phyloP scores from a whole-genome alignment of 1,139 yeast species.

The Yamadazyma triangularis region DNA sequence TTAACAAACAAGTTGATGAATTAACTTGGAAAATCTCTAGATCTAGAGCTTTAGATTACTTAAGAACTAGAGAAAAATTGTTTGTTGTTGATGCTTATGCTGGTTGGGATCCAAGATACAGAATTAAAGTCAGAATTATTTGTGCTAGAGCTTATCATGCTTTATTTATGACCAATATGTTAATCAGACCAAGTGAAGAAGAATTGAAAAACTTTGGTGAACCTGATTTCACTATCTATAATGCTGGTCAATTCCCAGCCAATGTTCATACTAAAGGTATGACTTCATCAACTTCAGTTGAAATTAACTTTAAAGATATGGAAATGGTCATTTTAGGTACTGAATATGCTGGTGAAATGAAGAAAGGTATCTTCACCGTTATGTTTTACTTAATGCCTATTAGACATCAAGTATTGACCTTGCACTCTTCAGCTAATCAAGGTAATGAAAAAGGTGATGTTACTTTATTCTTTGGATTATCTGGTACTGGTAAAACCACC shows the following conservation, averaged over 20 bases:
- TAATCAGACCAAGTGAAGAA: slow-evolving; percentile 90
- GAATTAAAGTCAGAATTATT: slow-evolving; percentile 93
- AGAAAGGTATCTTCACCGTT: slow-evolving; percentile 97
- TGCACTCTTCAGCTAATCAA: slow-evolving; percentile 95
- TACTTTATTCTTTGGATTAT: slow-evolving; percentile 91
- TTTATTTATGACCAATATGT: slow-evolving; percentile 95
- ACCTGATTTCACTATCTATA: slow-evolving; percentile 98
- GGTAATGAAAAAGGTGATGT: slow-evolving; percentile 75
- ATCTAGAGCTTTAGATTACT: slow-evolving; percentile 94
- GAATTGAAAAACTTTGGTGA: slow-evolving; percentile 89
- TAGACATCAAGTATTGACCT: slow-evolving; percentile 83
- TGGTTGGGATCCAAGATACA: slow-evolving; percentile 98
- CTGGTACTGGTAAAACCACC: slow-evolving; percentile 98
- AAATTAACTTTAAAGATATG: slow-evolving; percentile 95
- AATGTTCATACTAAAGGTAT: slow-evolving; percentile 94
- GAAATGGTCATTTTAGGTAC: slow-evolving; percentile 99
- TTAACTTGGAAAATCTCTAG: slow-evolving; percentile 94
- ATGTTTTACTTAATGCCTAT: slow-evolving; percentile 99
- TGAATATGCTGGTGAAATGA: slow-evolving; percentile 99
- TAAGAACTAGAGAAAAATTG: slow-evolving; percentile 92
- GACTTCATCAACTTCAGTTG: slow-evolving; percentile 95
- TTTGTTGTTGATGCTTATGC: slow-evolving; percentile 96
- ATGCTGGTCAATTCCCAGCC: slow-evolving; percentile 99
- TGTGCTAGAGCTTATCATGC: slow-evolving; percentile 99
- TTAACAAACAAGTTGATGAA: slow-evolving; percentile 91